These are phyloP conservation scores for Penicillium riverlandense DNA, from an alignment of 495 filamentous ascomycete genomes.

Conservation along the genomic window DNA sequence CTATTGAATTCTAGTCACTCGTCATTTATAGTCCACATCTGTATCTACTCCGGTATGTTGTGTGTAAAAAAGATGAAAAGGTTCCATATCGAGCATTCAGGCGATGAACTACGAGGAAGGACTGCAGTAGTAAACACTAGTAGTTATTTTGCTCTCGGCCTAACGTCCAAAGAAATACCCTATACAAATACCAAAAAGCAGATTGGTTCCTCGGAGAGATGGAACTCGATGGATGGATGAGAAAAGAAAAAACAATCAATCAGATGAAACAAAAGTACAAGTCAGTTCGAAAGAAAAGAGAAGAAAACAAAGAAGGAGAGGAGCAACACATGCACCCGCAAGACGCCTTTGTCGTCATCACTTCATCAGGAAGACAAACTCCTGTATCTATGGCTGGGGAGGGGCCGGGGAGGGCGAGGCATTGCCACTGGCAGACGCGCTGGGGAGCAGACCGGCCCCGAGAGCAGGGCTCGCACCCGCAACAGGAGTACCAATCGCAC, in stretches of 20 bases:
- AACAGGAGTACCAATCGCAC: neutral
- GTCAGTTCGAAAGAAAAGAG: conserved; percentile 5
- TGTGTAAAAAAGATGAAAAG: too few species aligned
- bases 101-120: too few species aligned
- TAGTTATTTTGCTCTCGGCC: too few species aligned
- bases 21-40: too few species aligned
- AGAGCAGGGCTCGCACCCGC: conserved; percentile 14
- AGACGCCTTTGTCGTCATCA: conserved; percentile 13
- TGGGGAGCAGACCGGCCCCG: conserved; percentile 1
- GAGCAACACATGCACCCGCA: neutral
- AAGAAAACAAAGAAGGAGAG: conserved; percentile 2
- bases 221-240: neutral
- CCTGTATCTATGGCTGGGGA: conserved; percentile 10
- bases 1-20: too few species aligned
- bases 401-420: conserved; percentile 9
- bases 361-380: conserved; percentile 10
- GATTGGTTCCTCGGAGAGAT: too few species aligned
- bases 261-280: conserved; percentile 5
- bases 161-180: too few species aligned
- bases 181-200: too few species aligned
- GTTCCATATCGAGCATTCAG: too few species aligned
- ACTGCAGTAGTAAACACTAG: too few species aligned
- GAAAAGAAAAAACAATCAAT: neutral
- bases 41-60: too few species aligned
- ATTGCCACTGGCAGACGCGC: neutral